Percentiles rank a stretch among this genome's conserved stretches.
Conservation (phyloP, 1,139 yeast species). For the Yamadazyma buinensis region DNA sequence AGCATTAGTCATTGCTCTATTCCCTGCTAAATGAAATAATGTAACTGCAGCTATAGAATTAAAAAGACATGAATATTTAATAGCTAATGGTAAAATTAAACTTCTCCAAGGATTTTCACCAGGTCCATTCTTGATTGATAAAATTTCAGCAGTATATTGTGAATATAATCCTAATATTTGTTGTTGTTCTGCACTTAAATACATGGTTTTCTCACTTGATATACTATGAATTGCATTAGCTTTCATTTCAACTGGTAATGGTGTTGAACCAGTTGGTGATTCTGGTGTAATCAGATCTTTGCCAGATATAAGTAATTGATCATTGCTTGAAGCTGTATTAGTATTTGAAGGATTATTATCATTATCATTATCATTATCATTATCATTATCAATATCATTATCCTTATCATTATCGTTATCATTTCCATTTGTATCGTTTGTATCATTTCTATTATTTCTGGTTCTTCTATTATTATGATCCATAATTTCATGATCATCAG, state of each 20-base stretch:
- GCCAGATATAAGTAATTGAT: not conserved
- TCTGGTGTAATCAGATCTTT: not conserved
- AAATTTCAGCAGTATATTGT: slow-evolving; percentile 54
- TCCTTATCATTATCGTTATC: not conserved
- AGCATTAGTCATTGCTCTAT: slow-evolving; percentile 30
- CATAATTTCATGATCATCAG: not conserved
- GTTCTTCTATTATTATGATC: not conserved
- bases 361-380: not conserved
- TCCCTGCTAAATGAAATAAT: slow-evolving; percentile 55
- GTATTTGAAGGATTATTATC: not conserved
- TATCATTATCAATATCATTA: not conserved
- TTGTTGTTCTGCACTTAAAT: slow-evolving; percentile 23
- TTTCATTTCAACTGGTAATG: slow-evolving; percentile 3
- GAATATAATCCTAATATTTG: slow-evolving; percentile 34
- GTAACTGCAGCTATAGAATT: slow-evolving; percentile 67
- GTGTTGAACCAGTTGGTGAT: slow-evolving; percentile 3
- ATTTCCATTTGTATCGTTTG: too few relatives aligned
- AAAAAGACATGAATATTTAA: slow-evolving; percentile 50
- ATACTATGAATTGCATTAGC: slow-evolving; percentile 5
- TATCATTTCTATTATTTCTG: too few relatives aligned
- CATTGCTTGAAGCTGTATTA: not conserved
- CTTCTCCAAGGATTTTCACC: slow-evolving; percentile 67
- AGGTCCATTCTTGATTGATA: slow-evolving; percentile 62
- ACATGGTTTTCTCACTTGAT: slow-evolving; percentile 3
- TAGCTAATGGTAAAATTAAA: slow-evolving; percentile 53